phyloP scores from a whole-genome alignment of 345 rosid genomes.

The Erodium maritimum region DNA sequence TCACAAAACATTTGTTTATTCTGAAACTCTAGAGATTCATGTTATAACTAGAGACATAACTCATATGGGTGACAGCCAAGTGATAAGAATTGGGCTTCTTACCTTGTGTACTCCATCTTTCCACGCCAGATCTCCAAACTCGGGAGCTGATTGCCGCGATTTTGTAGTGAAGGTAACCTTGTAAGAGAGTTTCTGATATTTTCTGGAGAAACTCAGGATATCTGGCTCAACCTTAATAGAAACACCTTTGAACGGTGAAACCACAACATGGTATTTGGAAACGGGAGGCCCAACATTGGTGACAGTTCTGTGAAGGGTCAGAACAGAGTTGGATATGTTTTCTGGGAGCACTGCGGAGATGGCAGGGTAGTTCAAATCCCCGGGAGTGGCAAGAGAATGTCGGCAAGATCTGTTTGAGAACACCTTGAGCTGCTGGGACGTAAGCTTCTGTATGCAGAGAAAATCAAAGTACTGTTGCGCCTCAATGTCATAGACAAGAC shows the following conservation, averaged over 20 bases:
- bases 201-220: conserved; percentile 45
- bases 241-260: conserved; percentile 63
- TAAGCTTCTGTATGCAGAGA: conserved; percentile 67
- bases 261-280: conserved; percentile 45
- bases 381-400: conserved; percentile 37
- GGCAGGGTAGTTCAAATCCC: conserved; percentile 83
- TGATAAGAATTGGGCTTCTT: conserved; percentile 63
- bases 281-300: conserved; percentile 70
- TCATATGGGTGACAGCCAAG: conserved; percentile 48
- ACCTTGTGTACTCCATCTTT: conserved; percentile 70
- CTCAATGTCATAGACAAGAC: conserved; percentile 65
- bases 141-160: conserved; percentile 38
- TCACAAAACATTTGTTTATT: conserved; percentile 21
- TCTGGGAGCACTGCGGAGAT: conserved; percentile 69
- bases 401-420: conserved; percentile 63
- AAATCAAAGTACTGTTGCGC: conserved; percentile 75
- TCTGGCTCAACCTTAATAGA: conserved; percentile 41
- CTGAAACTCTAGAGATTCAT: neutral
- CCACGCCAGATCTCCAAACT: conserved; percentile 79
- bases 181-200: conserved; percentile 61
- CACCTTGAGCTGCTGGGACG: conserved; percentile 44
- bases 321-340: conserved; percentile 16
- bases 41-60: conserved; percentile 4
- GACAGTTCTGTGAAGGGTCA: conserved; percentile 48
- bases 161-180: conserved; percentile 45